Conservation (phyloP, 2,329 filamentous ascomycete genomes). For the Fusarium sp. region DNA sequence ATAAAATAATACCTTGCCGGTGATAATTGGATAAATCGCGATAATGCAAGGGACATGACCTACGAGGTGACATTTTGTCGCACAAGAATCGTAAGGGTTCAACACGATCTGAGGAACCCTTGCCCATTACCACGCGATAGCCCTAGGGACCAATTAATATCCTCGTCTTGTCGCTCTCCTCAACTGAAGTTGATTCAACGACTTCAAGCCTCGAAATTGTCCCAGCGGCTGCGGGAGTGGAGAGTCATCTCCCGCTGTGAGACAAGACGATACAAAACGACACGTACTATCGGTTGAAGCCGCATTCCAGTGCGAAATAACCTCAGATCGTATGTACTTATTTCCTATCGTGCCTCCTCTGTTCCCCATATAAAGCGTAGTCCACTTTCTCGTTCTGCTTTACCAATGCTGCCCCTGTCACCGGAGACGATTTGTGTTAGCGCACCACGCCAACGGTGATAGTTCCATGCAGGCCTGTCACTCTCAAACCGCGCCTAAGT, state of each 20-base stretch:
- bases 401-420: conserved; percentile 8
- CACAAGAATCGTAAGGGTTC: neutral
- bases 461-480: conserved; percentile 26
- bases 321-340: neutral
- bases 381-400: conserved; percentile 4
- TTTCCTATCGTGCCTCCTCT: neutral
- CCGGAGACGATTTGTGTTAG: conserved; percentile 20
- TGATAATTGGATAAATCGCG: neutral
- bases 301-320: conserved; percentile 18
- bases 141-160: neutral
- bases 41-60: neutral
- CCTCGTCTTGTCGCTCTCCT: conserved; percentile 3
- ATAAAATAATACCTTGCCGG: neutral
- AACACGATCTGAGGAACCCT: conserved; percentile 9
- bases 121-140: conserved; percentile 7
- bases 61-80: neutral
- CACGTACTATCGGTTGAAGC: neutral
- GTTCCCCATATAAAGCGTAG: neutral
- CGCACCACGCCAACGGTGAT: conserved; percentile 24
- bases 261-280: conserved; percentile 13
- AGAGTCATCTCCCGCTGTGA: conserved; percentile 10
- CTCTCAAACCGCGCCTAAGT: conserved; percentile 10
- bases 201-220: conserved; percentile 3
- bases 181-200: conserved; percentile 21
- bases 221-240: neutral